phyloP scores from a whole-genome alignment of 345 rosid species.

The Corchorus olitorius region DNA sequence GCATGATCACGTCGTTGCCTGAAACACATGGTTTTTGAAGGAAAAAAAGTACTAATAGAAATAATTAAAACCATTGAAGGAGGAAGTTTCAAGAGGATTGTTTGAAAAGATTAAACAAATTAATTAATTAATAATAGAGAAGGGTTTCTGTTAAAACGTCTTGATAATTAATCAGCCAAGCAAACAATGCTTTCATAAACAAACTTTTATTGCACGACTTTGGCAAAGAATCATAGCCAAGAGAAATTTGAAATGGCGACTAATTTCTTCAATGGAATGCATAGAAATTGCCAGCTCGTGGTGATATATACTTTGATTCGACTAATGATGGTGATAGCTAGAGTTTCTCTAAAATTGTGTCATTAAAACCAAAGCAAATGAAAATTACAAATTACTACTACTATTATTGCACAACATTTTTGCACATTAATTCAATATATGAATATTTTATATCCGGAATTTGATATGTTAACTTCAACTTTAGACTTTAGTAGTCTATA shows the following conservation, averaged over 20 bases:
- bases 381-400: neutral
- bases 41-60: too few relatives aligned
- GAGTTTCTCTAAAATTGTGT: neutral
- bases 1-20: neutral
- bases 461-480: neutral
- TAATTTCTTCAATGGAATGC: neutral
- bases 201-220: neutral
- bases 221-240: neutral
- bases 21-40: neutral
- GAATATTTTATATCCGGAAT: neutral
- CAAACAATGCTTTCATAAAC: neutral
- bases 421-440: neutral
- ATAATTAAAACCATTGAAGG: neutral
- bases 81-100: neutral
- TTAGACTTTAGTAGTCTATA: neutral
- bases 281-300: neutral
- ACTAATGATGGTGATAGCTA: slow-evolving; percentile 2
- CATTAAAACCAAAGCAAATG: neutral
- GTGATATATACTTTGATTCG: neutral
- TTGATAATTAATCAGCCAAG: neutral
- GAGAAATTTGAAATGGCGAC: neutral
- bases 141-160: slow-evolving; percentile 9
- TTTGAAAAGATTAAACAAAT: neutral
- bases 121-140: neutral
- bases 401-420: neutral